These are phyloP conservation scores for Leccinum barrowsii DNA, from an alignment of 768 basidiomycete genomes.

Conservation along the genomic window DNA sequence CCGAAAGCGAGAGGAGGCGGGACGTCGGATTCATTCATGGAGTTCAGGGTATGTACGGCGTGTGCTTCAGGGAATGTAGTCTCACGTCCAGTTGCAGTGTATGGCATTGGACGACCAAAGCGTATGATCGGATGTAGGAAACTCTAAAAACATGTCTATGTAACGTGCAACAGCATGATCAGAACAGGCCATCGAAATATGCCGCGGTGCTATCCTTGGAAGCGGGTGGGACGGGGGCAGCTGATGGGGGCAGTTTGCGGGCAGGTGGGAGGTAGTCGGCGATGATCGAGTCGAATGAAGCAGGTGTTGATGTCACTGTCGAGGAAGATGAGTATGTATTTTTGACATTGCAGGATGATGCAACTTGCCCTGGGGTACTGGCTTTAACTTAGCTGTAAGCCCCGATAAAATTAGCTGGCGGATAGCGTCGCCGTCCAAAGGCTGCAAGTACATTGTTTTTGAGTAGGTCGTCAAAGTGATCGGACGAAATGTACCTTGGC, in stretches of 20 bases:
- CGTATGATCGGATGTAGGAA: slow-evolving; percentile 14
- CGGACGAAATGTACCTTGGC: slow-evolving; percentile 32
- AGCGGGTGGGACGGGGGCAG: slow-evolving; percentile 1
- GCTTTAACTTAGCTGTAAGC: slow-evolving; percentile 54
- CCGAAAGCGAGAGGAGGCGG: slow-evolving; percentile 36
- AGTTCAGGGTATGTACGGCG: slow-evolving; percentile 68
- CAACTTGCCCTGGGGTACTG: slow-evolving; percentile 41
- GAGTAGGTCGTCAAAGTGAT: not conserved
- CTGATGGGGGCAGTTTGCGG: slow-evolving; percentile 17
- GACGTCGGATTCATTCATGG: slow-evolving; percentile 68
- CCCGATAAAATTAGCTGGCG: slow-evolving; percentile 62
- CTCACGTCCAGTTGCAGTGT: slow-evolving; percentile 23
- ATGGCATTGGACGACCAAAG: slow-evolving; percentile 30
- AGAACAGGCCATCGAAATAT: slow-evolving; percentile 43
- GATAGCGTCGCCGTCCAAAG: slow-evolving; percentile 61
- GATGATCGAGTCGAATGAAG: slow-evolving; percentile 70
- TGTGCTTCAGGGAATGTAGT: not conserved
- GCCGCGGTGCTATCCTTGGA: slow-evolving; percentile 30
- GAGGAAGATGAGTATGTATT: slow-evolving; percentile 8
- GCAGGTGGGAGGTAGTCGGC: slow-evolving; percentile 63
- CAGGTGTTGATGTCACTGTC: slow-evolving; percentile 39
- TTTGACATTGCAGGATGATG: not conserved
- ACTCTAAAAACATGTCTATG: slow-evolving; percentile 20
- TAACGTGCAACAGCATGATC: slow-evolving; percentile 2
- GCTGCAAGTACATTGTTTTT: slow-evolving; percentile 23